A percentile compares a stretch with the other conserved stretches of the same genome.
These are phyloP conservation scores for Cynanchum wilfordii DNA, from an alignment of 257 asterid species.

Conservation along the genomic window DNA sequence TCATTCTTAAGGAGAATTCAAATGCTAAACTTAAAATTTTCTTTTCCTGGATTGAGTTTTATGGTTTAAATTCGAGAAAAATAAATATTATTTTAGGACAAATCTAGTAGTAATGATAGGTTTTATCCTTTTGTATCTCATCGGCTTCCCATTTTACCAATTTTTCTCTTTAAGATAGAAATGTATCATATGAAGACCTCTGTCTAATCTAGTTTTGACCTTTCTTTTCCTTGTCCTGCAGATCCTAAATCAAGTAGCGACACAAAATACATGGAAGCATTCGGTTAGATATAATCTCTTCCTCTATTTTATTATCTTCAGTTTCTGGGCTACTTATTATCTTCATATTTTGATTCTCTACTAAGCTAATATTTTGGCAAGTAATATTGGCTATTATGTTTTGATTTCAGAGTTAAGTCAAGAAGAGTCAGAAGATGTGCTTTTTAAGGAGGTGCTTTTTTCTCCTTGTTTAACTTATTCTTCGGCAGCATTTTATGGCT, in stretches of 20 bases:
- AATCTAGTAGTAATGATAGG: neutral
- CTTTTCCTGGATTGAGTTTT: neutral
- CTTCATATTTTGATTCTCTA: neutral
- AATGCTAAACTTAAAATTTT: neutral
- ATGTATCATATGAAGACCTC: neutral
- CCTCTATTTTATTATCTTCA: conserved; percentile 13
- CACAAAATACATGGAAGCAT: conserved; percentile 68
- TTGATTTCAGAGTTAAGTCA: conserved; percentile 73
- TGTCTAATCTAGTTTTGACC: conserved; percentile 2
- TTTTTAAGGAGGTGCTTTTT: conserved; percentile 71
- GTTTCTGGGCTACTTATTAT: neutral
- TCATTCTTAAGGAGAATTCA: neutral
- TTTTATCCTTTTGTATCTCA: neutral
- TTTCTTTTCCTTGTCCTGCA: conserved; percentile 37
- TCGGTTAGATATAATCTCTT: conserved; percentile 47
- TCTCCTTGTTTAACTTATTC: conserved; percentile 13
- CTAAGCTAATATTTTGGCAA: neutral
- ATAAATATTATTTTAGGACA: neutral
- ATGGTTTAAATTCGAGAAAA: neutral
- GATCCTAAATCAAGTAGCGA: conserved; percentile 78
- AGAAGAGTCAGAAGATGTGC: conserved; percentile 91
- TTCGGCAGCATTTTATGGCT: neutral
- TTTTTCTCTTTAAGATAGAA: neutral
- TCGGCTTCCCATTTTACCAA: neutral
- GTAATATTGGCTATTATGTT: conserved; percentile 12